Percentiles rank a stretch among this genome's conserved stretches.
Evolutionary conservation across 805 yeast species (phyloP).

Genomic region (Dipodascus geniculatus): DNA sequence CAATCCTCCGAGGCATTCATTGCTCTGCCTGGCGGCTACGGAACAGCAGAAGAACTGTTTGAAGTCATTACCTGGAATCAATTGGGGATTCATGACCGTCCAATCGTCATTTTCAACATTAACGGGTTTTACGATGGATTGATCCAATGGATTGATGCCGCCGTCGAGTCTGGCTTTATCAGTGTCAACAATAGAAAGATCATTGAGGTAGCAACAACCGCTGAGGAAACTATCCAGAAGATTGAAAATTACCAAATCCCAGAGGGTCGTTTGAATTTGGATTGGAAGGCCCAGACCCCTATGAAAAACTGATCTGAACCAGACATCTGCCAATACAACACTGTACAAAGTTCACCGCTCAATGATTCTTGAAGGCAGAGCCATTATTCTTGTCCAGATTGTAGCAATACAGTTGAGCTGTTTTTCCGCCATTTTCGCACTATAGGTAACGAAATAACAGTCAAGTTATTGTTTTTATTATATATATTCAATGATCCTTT

Average conservation of each 20-base stretch:
- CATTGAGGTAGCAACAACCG: conserved; percentile 53
- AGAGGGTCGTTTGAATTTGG: conserved; percentile 59
- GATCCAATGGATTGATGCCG: conserved; percentile 45
- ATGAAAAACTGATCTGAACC: background rate
- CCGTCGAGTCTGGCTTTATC: conserved; percentile 58
- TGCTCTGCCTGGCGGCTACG: conserved; percentile 88
- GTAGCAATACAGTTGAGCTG: too few species aligned
- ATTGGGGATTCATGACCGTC: conserved; percentile 73
- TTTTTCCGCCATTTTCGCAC: too few species aligned
- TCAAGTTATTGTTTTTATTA: background rate
- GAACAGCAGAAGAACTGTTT: conserved; percentile 80
- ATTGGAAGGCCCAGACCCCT: conserved; percentile 38
- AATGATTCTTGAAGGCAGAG: too few species aligned
- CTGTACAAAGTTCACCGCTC: too few species aligned
- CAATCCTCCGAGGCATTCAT: conserved; percentile 76
- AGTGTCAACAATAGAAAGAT: conserved; percentile 54
- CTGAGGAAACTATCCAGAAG: conserved; percentile 53
- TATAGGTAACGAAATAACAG: background rate
- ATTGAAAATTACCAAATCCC: conserved; percentile 54
- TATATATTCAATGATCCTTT: background rate
- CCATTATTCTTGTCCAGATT: too few species aligned
- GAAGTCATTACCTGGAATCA: conserved; percentile 89
- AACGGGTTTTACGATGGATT: conserved; percentile 72
- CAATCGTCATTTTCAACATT: conserved; percentile 65
- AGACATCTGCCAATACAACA: too few species aligned